phyloP scores from a whole-genome alignment of 1,284 basidiomycete genomes.

The Cutaneotrichosporon arboriforme region DNA sequence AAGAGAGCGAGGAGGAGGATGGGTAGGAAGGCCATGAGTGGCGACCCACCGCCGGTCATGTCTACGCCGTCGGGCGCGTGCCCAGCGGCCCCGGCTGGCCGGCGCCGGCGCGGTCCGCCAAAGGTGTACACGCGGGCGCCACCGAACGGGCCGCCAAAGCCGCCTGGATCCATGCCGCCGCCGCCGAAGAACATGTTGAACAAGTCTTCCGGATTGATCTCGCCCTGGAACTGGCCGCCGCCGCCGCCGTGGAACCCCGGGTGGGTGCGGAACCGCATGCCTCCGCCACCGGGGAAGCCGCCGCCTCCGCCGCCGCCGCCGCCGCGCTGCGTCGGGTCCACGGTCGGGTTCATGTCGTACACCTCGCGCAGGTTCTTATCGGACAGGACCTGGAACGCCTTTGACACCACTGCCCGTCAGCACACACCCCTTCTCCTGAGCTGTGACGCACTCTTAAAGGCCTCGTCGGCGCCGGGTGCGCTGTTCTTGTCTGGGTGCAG shows the following conservation, averaged over 20 bases:
- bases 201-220: constrained; percentile 89
- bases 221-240: constrained; percentile 63
- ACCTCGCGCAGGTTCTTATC: constrained; percentile 87
- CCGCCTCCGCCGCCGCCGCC: constrained; percentile 56
- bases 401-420: constrained; percentile 75
- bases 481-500: constrained; percentile 97
- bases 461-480: constrained; percentile 96
- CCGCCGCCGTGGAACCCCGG: constrained; percentile 52
- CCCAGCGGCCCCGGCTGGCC: neutral
- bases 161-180: constrained; percentile 51
- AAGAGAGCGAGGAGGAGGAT: constrained; percentile 76
- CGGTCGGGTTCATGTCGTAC: constrained; percentile 78
- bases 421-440: neutral
- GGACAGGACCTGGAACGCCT: constrained; percentile 92
- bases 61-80: constrained; percentile 26
- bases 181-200: constrained; percentile 99
- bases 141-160: constrained; percentile 54
- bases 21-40: constrained; percentile 76
- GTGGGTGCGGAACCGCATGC: constrained; percentile 23
- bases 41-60: constrained; percentile 55
- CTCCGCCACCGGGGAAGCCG: constrained; percentile 39
- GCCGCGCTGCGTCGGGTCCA: constrained; percentile 82
- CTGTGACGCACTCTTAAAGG: constrained; percentile 82
- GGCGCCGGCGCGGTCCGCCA: constrained; percentile 44
- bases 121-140: constrained; percentile 46